These are phyloP conservation scores for Lophium mytilinum DNA, from an alignment of 495 filamentous ascomycete genomes.

Conservation along the genomic window DNA sequence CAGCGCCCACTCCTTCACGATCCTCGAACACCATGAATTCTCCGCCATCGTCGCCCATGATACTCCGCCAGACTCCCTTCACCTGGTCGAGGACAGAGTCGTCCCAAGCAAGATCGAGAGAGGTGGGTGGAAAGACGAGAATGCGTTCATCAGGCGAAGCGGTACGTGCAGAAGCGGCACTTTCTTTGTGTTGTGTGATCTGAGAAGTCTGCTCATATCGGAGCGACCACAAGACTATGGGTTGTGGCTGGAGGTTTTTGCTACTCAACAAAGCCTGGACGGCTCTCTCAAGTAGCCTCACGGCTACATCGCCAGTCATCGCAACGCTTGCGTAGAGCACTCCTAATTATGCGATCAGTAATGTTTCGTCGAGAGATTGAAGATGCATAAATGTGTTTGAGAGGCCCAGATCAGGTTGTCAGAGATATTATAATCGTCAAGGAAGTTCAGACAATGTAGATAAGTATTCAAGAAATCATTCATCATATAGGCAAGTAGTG, in stretches of 20 bases:
- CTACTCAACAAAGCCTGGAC: slow-evolving; percentile 9
- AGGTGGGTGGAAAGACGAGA: slow-evolving; percentile 1
- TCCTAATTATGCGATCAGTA: slow-evolving; percentile 9
- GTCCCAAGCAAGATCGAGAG: slow-evolving; percentile 24
- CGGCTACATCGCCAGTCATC: slow-evolving; percentile 2
- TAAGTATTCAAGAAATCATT: slow-evolving; percentile 77
- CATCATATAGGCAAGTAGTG: slow-evolving; percentile 53
- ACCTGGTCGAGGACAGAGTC: slow-evolving; percentile 21
- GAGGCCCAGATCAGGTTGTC: slow-evolving; percentile 71
- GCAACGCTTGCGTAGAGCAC: slow-evolving; percentile 20
- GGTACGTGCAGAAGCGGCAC: not conserved
- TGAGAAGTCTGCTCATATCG: slow-evolving; percentile 15
- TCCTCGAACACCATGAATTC: slow-evolving; percentile 25
- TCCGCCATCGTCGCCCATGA: slow-evolving; percentile 20
- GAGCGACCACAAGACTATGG: slow-evolving; percentile 18
- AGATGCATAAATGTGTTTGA: not conserved
- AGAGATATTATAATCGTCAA: slow-evolving; percentile 76
- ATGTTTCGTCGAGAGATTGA: not conserved
- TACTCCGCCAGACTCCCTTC: slow-evolving; percentile 20
- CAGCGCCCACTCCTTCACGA: slow-evolving; percentile 7
- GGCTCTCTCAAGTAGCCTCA: slow-evolving; percentile 11
- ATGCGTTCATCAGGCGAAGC: not conserved
- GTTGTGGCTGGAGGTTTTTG: slow-evolving; percentile 3
- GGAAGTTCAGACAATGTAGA: slow-evolving; percentile 94
- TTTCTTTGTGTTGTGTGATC: not conserved